Evolutionary conservation across 2,329 filamentous ascomycete genomes (phyloP).

Genomic region (Colletotrichum chrysophilum): DNA sequence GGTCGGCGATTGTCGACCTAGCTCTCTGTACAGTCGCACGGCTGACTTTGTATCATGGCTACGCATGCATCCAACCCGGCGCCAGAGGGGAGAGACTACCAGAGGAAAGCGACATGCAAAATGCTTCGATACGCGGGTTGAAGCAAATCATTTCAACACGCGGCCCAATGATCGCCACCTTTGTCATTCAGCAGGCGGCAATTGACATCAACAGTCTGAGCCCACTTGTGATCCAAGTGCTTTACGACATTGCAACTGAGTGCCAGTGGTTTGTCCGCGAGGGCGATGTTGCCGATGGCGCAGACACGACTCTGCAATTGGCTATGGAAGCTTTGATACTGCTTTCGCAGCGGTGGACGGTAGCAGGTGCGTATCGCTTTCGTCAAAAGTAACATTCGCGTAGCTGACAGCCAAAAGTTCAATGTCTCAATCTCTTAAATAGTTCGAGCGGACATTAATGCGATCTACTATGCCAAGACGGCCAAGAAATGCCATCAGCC

Average conservation of each 20-base stretch:
- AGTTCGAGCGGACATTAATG: neutral
- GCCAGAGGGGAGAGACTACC: neutral
- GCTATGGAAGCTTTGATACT: neutral
- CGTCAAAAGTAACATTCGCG: neutral
- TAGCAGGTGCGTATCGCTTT: neutral
- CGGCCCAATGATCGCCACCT: neutral
- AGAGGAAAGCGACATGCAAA: constrained; percentile 24
- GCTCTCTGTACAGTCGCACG: constrained; percentile 18
- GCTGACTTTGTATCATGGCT: constrained; percentile 22
- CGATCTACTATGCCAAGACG: neutral
- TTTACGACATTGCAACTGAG: constrained; percentile 23
- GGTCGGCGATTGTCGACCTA: neutral
- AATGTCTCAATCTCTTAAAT: neutral
- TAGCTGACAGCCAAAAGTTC: neutral
- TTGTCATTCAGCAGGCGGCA: neutral
- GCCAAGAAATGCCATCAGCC: neutral
- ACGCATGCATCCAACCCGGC: constrained; percentile 23
- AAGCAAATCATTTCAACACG: neutral
- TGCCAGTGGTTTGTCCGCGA: constrained; percentile 26
- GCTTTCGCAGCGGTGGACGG: neutral
- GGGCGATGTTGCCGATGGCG: constrained; percentile 6
- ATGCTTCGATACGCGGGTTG: constrained; percentile 3
- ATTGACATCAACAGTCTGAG: neutral
- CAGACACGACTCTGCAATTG: neutral
- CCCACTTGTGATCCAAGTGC: neutral